phyloP scores from a whole-genome alignment of 2,329 filamentous ascomycete species.

The Ophiostoma montium region DNA sequence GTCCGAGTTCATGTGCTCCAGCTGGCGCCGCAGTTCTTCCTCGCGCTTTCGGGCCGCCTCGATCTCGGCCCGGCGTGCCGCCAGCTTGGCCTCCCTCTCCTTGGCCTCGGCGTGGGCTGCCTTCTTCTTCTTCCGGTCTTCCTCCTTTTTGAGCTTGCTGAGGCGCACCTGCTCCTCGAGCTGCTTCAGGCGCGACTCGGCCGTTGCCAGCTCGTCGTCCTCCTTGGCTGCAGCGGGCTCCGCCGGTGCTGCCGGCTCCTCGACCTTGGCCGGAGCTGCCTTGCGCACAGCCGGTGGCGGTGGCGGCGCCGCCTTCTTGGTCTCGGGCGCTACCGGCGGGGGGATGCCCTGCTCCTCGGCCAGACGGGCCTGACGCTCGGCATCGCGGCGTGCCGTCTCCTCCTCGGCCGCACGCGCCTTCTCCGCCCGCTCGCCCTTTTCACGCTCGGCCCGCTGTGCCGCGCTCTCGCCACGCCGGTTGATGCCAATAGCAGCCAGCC shows the following conservation, averaged over 20 bases:
- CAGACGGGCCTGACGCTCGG: conserved; percentile 71
- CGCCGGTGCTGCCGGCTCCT: conserved; percentile 30
- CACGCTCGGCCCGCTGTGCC: conserved; percentile 74
- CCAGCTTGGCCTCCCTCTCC: conserved; percentile 74
- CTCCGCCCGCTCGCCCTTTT: conserved; percentile 74
- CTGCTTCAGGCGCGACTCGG: conserved; percentile 69
- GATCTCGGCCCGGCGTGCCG: conserved; percentile 76
- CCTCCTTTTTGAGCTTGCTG: conserved; percentile 89
- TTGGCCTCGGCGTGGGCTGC: conserved; percentile 74
- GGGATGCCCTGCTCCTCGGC: conserved; percentile 60
- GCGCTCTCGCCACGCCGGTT: conserved; percentile 75
- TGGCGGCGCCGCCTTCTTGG: conserved; percentile 60
- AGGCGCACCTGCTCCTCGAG: conserved; percentile 89
- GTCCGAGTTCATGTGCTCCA: conserved; percentile 59
- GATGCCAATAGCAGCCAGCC: conserved; percentile 83
- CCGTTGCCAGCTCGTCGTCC: conserved; percentile 68
- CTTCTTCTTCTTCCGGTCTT: conserved; percentile 87
- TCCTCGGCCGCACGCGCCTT: conserved; percentile 83
- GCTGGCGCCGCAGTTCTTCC: conserved; percentile 73
- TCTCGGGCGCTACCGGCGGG: conserved; percentile 36
- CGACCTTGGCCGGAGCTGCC: conserved; percentile 31
- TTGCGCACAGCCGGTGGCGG: conserved; percentile 35
- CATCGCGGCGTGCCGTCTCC: conserved; percentile 77
- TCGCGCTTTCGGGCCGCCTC: conserved; percentile 85
- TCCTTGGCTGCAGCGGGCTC: conserved; percentile 33